Evolutionary conservation across 139 green algal genomes (phyloP), one percentile per base, ranked within the genome.

Genomic region (Chlorella sp.): DNA sequence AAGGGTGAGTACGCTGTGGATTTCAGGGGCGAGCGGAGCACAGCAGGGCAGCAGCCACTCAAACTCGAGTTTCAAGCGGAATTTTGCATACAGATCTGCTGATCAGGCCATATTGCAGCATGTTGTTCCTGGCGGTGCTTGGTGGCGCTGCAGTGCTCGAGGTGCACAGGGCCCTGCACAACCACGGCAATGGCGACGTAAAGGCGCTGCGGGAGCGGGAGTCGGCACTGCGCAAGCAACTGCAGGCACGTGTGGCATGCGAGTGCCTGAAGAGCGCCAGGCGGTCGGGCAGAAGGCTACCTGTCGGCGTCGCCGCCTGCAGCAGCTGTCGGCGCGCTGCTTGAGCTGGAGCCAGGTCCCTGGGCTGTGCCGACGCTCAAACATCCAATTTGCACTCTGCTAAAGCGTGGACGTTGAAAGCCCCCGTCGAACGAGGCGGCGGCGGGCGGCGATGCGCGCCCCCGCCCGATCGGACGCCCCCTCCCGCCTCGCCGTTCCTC

Each of bases 121-220:
- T 85, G 79, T 32, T 85, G 30, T 85, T 85, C 32, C 42, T 85
- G 12, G 40, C 81, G 18, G 75, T 76, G 83, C 18, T 93, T 9
- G 91, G 88, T 7, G 91, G 91, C 34, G 88, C 88, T 69, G 91
- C 86, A 15, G 84, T 91, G 40, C 61, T 90, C 22, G 91, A 93
- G 83, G 82, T 92, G 69, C 91, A 93, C 84, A 42, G 91, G 19
- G 91, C 91, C 2, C 36, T 92, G 34, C 53, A 78, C 57, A 53
- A 89, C 48, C 53, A 36, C n/a, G n/a, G n/a, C 22, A 81, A 86
- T 82, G 87, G 86, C 40, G 87, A 89, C n/a, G 48, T 90, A 26
- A 78, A 79, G 24, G 68, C 77, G 28, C 83, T 93, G 53, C 80
- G 57, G 81, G 30, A 83, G 22, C 48, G 78, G 61, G 88, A 93